Conservation (phyloP, 1,284 basidiomycete species). For the Cutaneotrichosporon cavernicola region DNA sequence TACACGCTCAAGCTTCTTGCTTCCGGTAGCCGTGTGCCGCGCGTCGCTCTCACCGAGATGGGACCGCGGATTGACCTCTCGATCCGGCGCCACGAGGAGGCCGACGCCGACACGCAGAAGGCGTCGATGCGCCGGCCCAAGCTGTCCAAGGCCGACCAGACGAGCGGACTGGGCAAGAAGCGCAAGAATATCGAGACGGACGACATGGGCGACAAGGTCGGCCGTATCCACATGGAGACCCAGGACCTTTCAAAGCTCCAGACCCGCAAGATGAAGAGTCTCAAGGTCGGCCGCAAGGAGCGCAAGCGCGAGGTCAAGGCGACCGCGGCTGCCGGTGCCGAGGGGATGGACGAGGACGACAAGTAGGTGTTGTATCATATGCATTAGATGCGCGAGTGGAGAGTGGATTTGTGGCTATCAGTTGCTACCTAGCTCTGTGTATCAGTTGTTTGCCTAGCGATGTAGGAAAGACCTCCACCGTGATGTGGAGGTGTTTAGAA, state of each 20-base stretch:
- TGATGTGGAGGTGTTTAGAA: no score
- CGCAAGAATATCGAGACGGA: slow-evolving; percentile 94
- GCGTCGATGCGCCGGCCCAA: slow-evolving; percentile 80
- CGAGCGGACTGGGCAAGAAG: slow-evolving; percentile 86
- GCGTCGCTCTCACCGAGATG: slow-evolving; percentile 80
- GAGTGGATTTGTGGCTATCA: no score
- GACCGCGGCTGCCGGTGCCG: slow-evolving; percentile 21
- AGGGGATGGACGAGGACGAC: slow-evolving; percentile 26
- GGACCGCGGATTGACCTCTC: slow-evolving; percentile 86
- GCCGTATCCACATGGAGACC: slow-evolving; percentile 80
- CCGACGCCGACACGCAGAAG: slow-evolving; percentile 77
- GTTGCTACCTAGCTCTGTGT: no score
- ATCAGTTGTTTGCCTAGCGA: no score
- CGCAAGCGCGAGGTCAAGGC: slow-evolving; percentile 21
- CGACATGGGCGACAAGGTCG: slow-evolving; percentile 95
- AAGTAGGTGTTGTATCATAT: slow-evolving; percentile 24
- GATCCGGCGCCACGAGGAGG: slow-evolving; percentile 69
- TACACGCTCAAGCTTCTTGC: slow-evolving; percentile 75
- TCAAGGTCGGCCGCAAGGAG: slow-evolving; percentile 40
- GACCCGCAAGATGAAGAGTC: slow-evolving; percentile 55
- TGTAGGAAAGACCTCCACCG: no score
- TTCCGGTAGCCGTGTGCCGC: slow-evolving; percentile 71
- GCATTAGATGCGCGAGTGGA: slow-evolving; percentile 1
- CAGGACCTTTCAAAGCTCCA: slow-evolving; percentile 87
- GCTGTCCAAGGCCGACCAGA: slow-evolving; percentile 77